Evolutionary conservation across 2,329 filamentous ascomycete genomes (phyloP).

Genomic region (Rutstroemia sp.): DNA sequence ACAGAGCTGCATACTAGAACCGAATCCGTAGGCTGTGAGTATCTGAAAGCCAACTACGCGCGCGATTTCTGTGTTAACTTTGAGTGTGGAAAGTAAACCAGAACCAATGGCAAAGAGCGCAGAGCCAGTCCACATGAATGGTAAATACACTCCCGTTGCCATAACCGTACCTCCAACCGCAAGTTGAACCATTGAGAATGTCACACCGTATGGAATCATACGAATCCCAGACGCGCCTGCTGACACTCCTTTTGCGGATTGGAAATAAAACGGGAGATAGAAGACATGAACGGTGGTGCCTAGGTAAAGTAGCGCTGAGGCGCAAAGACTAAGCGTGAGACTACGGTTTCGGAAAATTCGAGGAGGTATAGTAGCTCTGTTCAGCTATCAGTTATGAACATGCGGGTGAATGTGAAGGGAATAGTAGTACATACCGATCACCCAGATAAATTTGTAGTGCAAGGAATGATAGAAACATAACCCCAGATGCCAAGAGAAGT

Average conservation of each 20-base stretch:
- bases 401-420: not conserved
- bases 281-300: not conserved
- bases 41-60: conserved; percentile 50
- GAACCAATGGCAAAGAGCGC: conserved; percentile 31
- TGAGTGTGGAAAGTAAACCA: conserved; percentile 48
- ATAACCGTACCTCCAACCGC: conserved; percentile 14
- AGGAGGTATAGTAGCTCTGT: not conserved
- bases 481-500: conserved; percentile 27
- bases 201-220: conserved; percentile 17
- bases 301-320: not conserved
- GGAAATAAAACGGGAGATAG: not conserved
- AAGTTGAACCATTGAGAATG: conserved; percentile 2
- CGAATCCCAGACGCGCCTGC: conserved; percentile 18
- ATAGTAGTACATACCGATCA: not conserved
- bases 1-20: conserved; percentile 44
- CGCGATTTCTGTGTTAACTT: conserved; percentile 15
- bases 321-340: not conserved
- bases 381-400: not conserved
- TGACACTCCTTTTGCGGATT: conserved; percentile 16
- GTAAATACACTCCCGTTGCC: conserved; percentile 26
- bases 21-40: conserved; percentile 46
- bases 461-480: conserved; percentile 27
- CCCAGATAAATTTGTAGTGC: conserved; percentile 28
- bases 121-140: conserved; percentile 26
- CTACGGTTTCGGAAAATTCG: not conserved